Conservation (phyloP, 495 filamentous ascomycete species). For the Lasiosphaeria ovina region DNA sequence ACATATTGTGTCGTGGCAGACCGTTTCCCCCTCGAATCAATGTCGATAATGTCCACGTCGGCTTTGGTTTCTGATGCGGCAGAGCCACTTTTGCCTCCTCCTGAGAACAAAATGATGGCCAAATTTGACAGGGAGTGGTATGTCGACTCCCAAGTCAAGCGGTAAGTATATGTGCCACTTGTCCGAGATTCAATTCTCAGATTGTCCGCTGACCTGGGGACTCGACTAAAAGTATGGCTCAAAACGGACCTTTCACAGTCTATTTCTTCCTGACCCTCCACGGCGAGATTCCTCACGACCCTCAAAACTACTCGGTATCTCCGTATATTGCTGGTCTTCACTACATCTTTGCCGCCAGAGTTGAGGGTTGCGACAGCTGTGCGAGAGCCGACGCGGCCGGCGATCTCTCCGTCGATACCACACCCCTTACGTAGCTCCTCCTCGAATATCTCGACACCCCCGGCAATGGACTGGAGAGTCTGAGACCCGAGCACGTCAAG, state of each 20-base stretch:
- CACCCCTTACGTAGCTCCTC: background rate
- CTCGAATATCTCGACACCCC: background rate
- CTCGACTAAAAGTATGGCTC: background rate
- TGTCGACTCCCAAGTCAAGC: conserved; percentile 3
- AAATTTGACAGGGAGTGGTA: conserved; percentile 11
- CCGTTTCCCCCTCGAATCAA: too few relatives aligned
- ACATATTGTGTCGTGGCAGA: background rate
- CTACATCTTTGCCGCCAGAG: conserved; percentile 7
- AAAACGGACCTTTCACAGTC: conserved; percentile 8
- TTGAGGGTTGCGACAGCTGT: conserved; percentile 5
- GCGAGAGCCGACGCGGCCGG: background rate
- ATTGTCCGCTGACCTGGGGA: too few relatives aligned
- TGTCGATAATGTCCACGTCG: too few relatives aligned
- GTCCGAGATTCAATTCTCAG: too few relatives aligned
- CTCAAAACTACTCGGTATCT: background rate
- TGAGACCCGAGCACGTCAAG: conserved; percentile 8
- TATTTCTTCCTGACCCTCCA: conserved; percentile 10
- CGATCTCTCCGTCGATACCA: background rate
- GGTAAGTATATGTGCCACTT: background rate
- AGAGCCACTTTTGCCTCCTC: too few relatives aligned
- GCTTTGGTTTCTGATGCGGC: too few relatives aligned
- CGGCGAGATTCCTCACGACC: background rate
- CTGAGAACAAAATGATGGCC: conserved; percentile 1
- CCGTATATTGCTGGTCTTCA: conserved; percentile 5
- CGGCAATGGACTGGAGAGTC: conserved; percentile 6